A percentile compares a stretch with the other conserved stretches of the same genome.
Evolutionary conservation across 2,329 filamentous ascomycete genomes (phyloP).

Genomic region (Fusarium sp.): DNA sequence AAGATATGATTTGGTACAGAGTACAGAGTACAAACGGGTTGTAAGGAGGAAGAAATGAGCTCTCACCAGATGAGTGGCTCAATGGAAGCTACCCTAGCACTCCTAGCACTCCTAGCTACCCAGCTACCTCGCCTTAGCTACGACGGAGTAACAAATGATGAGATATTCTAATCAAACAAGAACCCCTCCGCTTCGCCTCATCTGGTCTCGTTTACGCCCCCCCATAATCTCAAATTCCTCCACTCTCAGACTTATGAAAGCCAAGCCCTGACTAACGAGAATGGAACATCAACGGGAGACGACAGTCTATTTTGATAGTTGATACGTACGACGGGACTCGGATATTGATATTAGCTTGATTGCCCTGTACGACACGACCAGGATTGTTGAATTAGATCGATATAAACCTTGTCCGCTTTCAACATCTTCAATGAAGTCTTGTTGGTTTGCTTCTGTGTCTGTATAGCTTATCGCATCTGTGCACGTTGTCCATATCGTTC

Average conservation of each 20-base stretch:
- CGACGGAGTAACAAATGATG: too few species aligned
- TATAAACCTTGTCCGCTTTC: conserved; percentile 11
- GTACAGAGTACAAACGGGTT: conserved; percentile 11
- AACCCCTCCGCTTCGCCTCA: conserved; percentile 8
- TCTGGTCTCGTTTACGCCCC: conserved; percentile 13
- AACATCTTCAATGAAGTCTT: conserved; percentile 14
- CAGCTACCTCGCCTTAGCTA: not conserved
- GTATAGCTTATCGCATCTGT: not conserved
- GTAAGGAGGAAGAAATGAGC: conserved; percentile 38
- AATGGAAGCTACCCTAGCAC: not conserved
- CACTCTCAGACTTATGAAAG: conserved; percentile 15
- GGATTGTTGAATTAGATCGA: conserved; percentile 28
- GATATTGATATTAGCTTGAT: conserved; percentile 34
- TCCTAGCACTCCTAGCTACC: not conserved
- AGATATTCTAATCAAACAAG: conserved; percentile 15
- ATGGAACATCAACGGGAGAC: conserved; percentile 11
- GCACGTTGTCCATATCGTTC: not conserved
- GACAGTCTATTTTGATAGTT: conserved; percentile 31
- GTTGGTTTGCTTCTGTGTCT: conserved; percentile 1
- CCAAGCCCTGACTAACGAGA: conserved; percentile 15
- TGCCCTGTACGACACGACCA: conserved; percentile 39
- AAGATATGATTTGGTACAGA: conserved; percentile 10
- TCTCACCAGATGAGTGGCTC: conserved; percentile 2
- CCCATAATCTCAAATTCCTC: conserved; percentile 37
- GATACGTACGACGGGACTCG: not conserved